Percentiles rank a stretch among this genome's conserved stretches.
Conservation (phyloP, 2,329 filamentous ascomycete species). For the Bipolaris oryzae region DNA sequence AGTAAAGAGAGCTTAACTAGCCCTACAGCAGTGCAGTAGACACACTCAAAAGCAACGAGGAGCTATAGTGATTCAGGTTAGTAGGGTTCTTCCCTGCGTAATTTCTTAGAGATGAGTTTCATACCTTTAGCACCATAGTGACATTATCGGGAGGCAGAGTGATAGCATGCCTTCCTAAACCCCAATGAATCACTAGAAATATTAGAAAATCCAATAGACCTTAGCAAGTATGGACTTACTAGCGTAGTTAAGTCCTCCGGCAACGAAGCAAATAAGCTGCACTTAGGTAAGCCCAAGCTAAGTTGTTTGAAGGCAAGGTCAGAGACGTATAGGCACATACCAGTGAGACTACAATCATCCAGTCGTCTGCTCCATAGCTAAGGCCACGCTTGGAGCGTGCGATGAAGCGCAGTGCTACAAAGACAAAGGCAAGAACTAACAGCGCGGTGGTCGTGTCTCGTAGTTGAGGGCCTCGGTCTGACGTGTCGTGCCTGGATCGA, state of each 20-base stretch:
- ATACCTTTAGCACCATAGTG: slow-evolving; percentile 4
- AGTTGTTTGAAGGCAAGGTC: slow-evolving; percentile 16
- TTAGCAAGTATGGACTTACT: neutral
- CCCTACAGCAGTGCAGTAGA: slow-evolving; percentile 57
- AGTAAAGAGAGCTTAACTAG: slow-evolving; percentile 60
- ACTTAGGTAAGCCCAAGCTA: neutral
- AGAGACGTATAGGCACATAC: neutral
- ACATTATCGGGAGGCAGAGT: slow-evolving; percentile 1
- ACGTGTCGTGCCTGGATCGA: too few species aligned
- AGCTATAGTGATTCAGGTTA: slow-evolving; percentile 39
- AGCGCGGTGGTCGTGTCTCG: neutral
- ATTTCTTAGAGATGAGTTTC: neutral
- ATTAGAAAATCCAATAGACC: neutral
- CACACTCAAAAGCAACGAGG: slow-evolving; percentile 56
- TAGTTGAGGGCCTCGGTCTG: too few species aligned
- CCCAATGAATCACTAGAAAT: neutral
- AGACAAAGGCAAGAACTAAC: slow-evolving; percentile 1
- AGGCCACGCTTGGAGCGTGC: slow-evolving; percentile 1
- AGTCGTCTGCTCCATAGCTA: slow-evolving; percentile 12
- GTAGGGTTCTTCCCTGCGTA: neutral
- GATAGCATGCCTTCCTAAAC: slow-evolving; percentile 5
- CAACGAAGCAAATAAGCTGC: neutral
- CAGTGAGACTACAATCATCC: slow-evolving; percentile 10
- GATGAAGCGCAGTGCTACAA: slow-evolving; percentile 1
- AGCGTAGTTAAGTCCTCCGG: slow-evolving; percentile 1